Evolutionary conservation across 768 basidiomycete genomes (phyloP).

Genomic region (Hortiboletus flavorubellus): DNA sequence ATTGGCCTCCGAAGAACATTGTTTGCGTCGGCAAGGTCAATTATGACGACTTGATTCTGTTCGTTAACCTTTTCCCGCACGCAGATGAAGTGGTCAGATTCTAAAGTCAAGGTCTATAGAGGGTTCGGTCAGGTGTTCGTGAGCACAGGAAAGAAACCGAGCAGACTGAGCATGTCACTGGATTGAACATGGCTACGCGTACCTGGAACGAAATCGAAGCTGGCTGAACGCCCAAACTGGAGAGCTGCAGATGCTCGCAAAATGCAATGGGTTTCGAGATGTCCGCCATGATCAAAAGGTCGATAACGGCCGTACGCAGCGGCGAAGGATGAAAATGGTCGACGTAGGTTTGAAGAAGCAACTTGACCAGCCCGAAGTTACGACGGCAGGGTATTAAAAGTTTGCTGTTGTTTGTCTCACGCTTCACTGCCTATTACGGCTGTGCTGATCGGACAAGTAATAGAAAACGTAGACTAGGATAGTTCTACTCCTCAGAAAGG

Average conservation of each 20-base stretch:
- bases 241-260: conserved; percentile 91
- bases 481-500: conserved; percentile 53
- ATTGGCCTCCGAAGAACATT: conserved; percentile 95
- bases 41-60: conserved; percentile 97
- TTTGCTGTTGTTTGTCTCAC: conserved; percentile 33
- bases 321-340: conserved; percentile 13
- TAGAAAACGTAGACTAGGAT: not conserved
- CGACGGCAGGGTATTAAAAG: conserved; percentile 18
- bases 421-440: conserved; percentile 4
- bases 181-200: conserved; percentile 35
- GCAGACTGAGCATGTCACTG: conserved; percentile 15
- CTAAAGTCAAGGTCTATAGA: conserved; percentile 83
- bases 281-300: conserved; percentile 28
- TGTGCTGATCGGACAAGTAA: not conserved
- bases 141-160: not conserved
- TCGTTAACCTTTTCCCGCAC: conserved; percentile 94
- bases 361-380: not conserved
- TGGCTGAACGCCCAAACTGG: conserved; percentile 93
- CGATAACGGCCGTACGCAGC: conserved; percentile 15
- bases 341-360: conserved; percentile 22
- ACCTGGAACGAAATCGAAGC: conserved; percentile 97
- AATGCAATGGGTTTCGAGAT: conserved; percentile 75
- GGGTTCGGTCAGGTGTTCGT: not conserved
- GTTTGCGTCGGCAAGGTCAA: conserved; percentile 96
- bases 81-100: conserved; percentile 98